These are phyloP conservation scores for Botrytis tulipae DNA, from an alignment of 2,329 filamentous ascomycete species.

Conservation along the genomic window DNA sequence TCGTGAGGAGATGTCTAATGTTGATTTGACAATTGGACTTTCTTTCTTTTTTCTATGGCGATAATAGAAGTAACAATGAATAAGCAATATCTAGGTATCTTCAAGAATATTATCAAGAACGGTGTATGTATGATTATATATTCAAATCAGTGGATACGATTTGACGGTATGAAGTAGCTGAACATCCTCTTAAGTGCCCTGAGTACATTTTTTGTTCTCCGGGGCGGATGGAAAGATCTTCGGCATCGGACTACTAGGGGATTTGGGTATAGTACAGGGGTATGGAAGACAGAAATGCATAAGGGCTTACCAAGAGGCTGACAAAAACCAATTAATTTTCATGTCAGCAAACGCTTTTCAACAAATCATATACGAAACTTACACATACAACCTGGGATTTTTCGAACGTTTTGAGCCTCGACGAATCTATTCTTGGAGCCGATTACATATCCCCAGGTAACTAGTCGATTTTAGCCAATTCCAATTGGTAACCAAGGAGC, in stretches of 20 bases:
- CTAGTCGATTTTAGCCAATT: not conserved
- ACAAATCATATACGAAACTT: constrained; percentile 3
- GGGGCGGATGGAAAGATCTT: not conserved
- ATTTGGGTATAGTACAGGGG: not conserved
- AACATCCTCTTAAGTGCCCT: not conserved
- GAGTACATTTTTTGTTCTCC: not conserved
- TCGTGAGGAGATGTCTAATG: constrained; percentile 1
- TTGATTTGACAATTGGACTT: not conserved
- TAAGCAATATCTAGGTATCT: not conserved
- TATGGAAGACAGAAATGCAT: not conserved
- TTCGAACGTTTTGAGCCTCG: not conserved
- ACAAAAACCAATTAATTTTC: constrained; percentile 22
- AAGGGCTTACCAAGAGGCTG: constrained; percentile 20
- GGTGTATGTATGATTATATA: not conserved
- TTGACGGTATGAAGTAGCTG: not conserved
- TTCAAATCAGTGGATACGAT: not conserved
- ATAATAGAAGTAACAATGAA: not conserved
- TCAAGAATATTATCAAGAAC: not conserved
- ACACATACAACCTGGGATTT: not conserved
- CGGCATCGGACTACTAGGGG: not conserved
- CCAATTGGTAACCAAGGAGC: not conserved
- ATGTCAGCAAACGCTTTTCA: constrained; percentile 26
- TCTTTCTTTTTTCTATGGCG: not conserved
- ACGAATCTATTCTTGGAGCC: not conserved
- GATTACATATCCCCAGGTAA: not conserved